Evolutionary conservation across 495 filamentous ascomycete genomes (phyloP).

Genomic region (Penicillium paradoxum): DNA sequence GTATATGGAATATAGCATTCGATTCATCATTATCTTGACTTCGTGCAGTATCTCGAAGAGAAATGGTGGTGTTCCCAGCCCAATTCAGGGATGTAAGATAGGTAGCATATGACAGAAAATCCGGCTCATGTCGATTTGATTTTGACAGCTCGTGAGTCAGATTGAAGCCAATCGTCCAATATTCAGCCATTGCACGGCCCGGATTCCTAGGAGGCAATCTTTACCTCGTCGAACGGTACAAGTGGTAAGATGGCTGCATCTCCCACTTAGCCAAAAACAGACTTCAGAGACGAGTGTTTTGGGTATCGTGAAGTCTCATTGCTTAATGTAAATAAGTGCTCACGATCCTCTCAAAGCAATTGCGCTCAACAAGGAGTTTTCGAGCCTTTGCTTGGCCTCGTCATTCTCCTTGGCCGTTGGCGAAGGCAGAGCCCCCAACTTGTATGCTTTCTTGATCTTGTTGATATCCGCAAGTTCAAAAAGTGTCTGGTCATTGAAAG

Average conservation of each 20-base stretch:
- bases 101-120: too few species aligned
- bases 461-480: conserved; percentile 54
- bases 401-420: conserved; percentile 18
- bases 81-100: background rate
- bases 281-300: background rate
- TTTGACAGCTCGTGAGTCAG: background rate
- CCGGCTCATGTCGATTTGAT: background rate
- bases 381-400: conserved; percentile 47
- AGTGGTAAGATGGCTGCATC: background rate
- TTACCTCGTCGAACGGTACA: background rate
- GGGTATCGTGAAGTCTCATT: background rate
- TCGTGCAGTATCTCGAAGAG: background rate
- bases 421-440: conserved; percentile 54
- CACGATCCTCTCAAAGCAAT: conserved; percentile 67
- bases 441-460: conserved; percentile 79
- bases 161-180: background rate
- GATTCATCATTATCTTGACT: background rate
- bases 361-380: conserved; percentile 58
- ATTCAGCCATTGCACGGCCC: background rate
- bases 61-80: background rate
- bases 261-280: background rate
- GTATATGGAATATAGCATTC: background rate
- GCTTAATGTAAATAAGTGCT: conserved; percentile 5
- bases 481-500: conserved; percentile 61
- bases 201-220: too few species aligned